A percentile compares a stretch with the other conserved stretches of the same genome.
Conservation (phyloP, 495 filamentous ascomycete species). For the Penicillium alfredii region DNA sequence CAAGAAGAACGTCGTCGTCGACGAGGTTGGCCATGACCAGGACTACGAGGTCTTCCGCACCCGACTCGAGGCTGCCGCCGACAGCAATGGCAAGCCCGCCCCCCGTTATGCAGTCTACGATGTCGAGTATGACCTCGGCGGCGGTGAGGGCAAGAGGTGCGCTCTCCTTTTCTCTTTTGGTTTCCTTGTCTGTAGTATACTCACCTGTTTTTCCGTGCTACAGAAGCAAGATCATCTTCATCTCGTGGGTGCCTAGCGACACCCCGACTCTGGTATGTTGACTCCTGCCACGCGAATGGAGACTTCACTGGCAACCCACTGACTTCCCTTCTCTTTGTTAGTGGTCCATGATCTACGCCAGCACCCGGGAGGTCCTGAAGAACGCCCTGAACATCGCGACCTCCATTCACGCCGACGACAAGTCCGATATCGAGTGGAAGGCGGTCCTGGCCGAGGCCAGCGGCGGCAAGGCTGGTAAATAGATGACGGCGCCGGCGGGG, state of each 20-base stretch:
- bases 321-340: slow-evolving; percentile 14
- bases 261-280: slow-evolving; percentile 70
- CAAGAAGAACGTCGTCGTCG: slow-evolving; percentile 82
- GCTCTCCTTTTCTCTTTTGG: slow-evolving; percentile 9
- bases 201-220: not conserved
- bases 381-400: slow-evolving; percentile 69
- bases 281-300: no score
- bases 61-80: slow-evolving; percentile 64
- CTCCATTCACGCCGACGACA: slow-evolving; percentile 92
- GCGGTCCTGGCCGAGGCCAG: slow-evolving; percentile 70
- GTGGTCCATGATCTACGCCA: slow-evolving; percentile 89
- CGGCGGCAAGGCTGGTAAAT: slow-evolving; percentile 58
- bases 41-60: slow-evolving; percentile 74
- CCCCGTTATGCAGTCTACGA: slow-evolving; percentile 93
- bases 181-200: not conserved
- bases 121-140: slow-evolving; percentile 73
- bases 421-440: slow-evolving; percentile 81
- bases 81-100: slow-evolving; percentile 57
- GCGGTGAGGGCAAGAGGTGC: slow-evolving; percentile 78
- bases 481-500: slow-evolving; percentile 35
- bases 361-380: slow-evolving; percentile 89
- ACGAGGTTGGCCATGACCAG: slow-evolving; percentile 59
- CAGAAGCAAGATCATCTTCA: slow-evolving; percentile 95
- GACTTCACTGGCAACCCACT: no score
- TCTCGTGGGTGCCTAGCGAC: slow-evolving; percentile 86